A percentile compares a stretch with the other conserved stretches of the same genome.
phyloP scores from a whole-genome alignment of 176 grass and related monocot genomes.

The Saccharum spontaneum region DNA sequence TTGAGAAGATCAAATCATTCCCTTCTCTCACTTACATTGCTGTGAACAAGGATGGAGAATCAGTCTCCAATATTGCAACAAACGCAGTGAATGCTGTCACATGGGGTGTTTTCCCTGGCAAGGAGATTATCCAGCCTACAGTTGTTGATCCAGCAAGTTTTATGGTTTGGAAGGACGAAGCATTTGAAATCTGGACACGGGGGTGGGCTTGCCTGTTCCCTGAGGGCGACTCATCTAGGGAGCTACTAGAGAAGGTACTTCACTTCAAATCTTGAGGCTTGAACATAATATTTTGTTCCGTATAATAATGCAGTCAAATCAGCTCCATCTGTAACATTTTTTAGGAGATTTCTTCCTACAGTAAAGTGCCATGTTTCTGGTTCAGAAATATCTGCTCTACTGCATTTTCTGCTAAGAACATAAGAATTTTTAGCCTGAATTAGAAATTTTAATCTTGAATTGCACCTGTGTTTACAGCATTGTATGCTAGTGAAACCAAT shows the following conservation, averaged over 20 bases:
- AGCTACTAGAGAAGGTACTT: conserved; percentile 70
- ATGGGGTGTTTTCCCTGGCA: conserved; percentile 83
- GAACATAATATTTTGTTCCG: background rate
- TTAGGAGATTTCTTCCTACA: background rate
- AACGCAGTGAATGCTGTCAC: conserved; percentile 79
- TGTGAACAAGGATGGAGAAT: conserved; percentile 66
- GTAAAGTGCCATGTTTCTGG: background rate
- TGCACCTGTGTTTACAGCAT: background rate
- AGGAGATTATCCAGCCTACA: conserved; percentile 80
- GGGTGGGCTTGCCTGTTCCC: conserved; percentile 64
- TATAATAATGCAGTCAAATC: background rate
- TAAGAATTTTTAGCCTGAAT: too few relatives aligned
- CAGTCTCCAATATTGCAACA: conserved; percentile 44
- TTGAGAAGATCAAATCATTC: conserved; percentile 59
- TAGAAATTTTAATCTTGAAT: background rate
- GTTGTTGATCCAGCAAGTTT: conserved; percentile 74
- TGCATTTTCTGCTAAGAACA: background rate
- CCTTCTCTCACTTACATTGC: conserved; percentile 75
- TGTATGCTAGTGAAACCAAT: background rate
- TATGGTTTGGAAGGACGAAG: conserved; percentile 89
- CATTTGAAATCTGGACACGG: conserved; percentile 81
- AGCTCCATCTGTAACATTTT: background rate
- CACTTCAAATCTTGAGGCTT: background rate
- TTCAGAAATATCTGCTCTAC: background rate
- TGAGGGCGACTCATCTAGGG: conserved; percentile 65